Evolutionary conservation across 106 monocot species (phyloP), one percentile per base, ranked within the genome.

Genomic region (Phalaenopsis aphrodite): DNA sequence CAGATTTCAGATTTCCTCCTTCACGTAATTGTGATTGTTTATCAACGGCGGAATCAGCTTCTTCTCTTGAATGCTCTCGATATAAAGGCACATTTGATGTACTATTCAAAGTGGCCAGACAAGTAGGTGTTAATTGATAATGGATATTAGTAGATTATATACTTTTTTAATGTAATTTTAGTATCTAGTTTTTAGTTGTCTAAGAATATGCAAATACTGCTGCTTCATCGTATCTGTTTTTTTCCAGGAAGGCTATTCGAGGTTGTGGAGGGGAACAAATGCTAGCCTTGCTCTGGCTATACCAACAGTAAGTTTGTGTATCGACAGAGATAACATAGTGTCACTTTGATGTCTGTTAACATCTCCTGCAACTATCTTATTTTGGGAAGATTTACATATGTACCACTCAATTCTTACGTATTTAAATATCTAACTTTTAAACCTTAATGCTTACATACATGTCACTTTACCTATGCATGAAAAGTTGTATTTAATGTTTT

Each of bases 201-300:
- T n/a, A 9, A 69, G 39, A 69, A 39, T 69, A 69, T 69, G 3
- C 69, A 30, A 69, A 69, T 37, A 10, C 12, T 69, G 30, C 38
- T 69, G 39, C n/a, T 69, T 69, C 69, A 69, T 37, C 11, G 11
- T 69, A 39, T 69, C 30, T 30, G 4, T 61, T 61, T 21, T 38
- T 38, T 79, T 87, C 24, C 85, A 97, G 97, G 97, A 97, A 89
- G 97, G 97, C 80, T 78, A 94, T 78, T 61, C 79, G 85, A 90
- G 87, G 81, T 83, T 97, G 55, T 97, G 97, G 97, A 92, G 97
- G 82, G 97, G 97, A 30, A 97, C 97, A 57, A 85, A 88, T 87
- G 97, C 97, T 48, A 88, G 85, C 48, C 74, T 97, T 47, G 86
- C 87, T 38, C 84, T 97, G 79, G 91, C 97, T 80, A 82, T 97